Base-by-base conservation (phyloP, 1,284 basidiomycete genomes). In the Cystobasidiaceae sp. region DNA sequence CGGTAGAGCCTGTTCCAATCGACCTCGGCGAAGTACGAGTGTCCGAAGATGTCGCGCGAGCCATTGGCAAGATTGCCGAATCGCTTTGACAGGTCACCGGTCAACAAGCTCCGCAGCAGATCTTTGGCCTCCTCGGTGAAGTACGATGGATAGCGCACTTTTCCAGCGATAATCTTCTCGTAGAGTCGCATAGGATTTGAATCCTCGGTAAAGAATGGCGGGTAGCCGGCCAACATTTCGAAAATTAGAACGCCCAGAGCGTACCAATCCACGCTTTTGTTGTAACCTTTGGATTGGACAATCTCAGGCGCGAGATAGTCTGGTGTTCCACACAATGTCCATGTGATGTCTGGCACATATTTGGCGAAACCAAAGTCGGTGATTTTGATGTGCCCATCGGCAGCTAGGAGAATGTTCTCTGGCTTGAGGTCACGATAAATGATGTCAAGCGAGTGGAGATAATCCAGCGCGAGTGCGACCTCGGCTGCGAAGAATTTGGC, bases 401-500 rank as follows among this genome's bases (percentile, higher is more conserved):
- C 84, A 66, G 88, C 89, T 50, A 98, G 84, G 23, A 98, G 82
- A 67, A 98, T 89, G 76, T 98, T 98, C 76, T 98, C 94, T 0
- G 94, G 94, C 77, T 98, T 98, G 45, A 97, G 83, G 77, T 98
- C 94, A 23, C 94, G 90, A 78, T 98, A 98, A 72, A 98, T 89
- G 78, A 98, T 93, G 73, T 94, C 86, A 52, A 89, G 83, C 2
- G 82, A 83, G 74, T 98, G 94, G 3, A 98, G 81, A 77, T 97
- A 89, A 75, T 96, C 90, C 67, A 98, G 84, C 0, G 93, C 94
- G 44, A 97, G 82, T 5, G 91, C 92, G 11, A 99, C 94, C 77
- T 98, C 94, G 3, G 96, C 94, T 0, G 93, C 91, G 73, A 97
- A 99, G 79, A 99, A 99, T 77, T 98, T 98, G 30, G 96, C 94